These are phyloP conservation scores for Onygenales sp. DNA, from an alignment of 2,329 filamentous ascomycete genomes.

Conservation along the genomic window DNA sequence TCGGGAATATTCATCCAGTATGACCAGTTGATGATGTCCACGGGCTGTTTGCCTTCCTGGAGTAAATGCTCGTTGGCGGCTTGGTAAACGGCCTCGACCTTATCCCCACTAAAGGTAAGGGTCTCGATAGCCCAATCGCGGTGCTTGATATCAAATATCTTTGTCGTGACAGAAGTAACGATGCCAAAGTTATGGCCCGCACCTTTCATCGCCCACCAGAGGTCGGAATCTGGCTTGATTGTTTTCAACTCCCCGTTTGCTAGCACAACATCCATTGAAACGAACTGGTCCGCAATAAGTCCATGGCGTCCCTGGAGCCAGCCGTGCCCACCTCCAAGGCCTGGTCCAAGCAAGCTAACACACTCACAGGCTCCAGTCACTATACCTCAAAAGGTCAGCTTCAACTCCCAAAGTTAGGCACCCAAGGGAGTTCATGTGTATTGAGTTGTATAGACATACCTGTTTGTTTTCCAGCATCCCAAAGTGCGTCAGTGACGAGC, in stretches of 20 bases:
- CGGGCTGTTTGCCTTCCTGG: slow-evolving; percentile 34
- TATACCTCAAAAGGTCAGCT: slow-evolving; percentile 5
- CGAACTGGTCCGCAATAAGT: slow-evolving; percentile 44
- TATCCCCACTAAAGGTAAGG: slow-evolving; percentile 39
- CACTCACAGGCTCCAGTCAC: slow-evolving; percentile 47
- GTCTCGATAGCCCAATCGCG: slow-evolving; percentile 31
- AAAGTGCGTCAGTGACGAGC: slow-evolving; percentile 39
- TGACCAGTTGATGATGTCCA: slow-evolving; percentile 41
- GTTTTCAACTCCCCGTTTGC: slow-evolving; percentile 37
- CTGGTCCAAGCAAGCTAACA: slow-evolving; percentile 39
- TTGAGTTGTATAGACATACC: slow-evolving; percentile 19
- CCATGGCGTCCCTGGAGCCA: slow-evolving; percentile 46
- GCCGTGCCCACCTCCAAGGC: slow-evolving; percentile 50
- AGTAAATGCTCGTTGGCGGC: slow-evolving; percentile 38
- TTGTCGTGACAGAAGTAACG: slow-evolving; percentile 39
- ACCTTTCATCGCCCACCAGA: slow-evolving; percentile 49
- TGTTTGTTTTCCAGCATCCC: slow-evolving; percentile 43
- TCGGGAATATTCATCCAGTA: slow-evolving; percentile 18
- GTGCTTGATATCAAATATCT: slow-evolving; percentile 37
- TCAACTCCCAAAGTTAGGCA: not conserved
- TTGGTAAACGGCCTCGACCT: slow-evolving; percentile 41
- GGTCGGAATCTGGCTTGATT: slow-evolving; percentile 36
- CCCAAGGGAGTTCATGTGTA: slow-evolving; percentile 1
- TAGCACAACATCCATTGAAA: slow-evolving; percentile 43
- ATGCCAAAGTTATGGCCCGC: slow-evolving; percentile 53